Conservation (phyloP, 2,329 filamentous ascomycete species). For the Trichoderma breve region DNA sequence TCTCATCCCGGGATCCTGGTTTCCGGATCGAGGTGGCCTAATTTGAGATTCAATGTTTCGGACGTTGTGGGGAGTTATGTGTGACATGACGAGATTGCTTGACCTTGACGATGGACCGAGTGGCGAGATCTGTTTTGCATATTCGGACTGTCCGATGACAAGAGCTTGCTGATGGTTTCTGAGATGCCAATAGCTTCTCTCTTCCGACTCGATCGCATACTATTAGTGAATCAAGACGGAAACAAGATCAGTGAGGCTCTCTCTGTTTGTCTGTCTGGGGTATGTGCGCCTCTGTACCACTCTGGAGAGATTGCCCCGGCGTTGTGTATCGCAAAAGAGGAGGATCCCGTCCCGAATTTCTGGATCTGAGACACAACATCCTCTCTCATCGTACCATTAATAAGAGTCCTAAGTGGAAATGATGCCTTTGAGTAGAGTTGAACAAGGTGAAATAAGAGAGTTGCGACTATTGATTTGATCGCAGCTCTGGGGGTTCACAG, state of each 20-base stretch:
- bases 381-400: background rate
- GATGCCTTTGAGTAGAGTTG: background rate
- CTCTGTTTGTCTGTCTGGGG: background rate
- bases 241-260: background rate
- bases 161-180: background rate
- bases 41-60: constrained; percentile 10
- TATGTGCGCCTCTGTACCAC: background rate
- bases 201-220: too few species aligned
- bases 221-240: background rate
- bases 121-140: background rate
- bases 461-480: constrained; percentile 4
- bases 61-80: background rate
- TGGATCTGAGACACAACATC: background rate
- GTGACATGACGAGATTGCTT: background rate
- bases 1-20: background rate
- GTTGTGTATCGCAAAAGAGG: background rate
- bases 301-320: background rate
- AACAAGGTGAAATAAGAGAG: background rate
- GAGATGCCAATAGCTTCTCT: background rate
- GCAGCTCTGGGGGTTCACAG: background rate
- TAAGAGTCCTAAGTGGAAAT: background rate
- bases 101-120: background rate
- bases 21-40: background rate
- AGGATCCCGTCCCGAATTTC: constrained; percentile 4
- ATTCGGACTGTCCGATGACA: background rate